Percentiles rank a stretch among this genome's conserved stretches.
Conservation (phyloP, 2,329 filamentous ascomycete genomes). For the Talaromyces atroroseus region DNA sequence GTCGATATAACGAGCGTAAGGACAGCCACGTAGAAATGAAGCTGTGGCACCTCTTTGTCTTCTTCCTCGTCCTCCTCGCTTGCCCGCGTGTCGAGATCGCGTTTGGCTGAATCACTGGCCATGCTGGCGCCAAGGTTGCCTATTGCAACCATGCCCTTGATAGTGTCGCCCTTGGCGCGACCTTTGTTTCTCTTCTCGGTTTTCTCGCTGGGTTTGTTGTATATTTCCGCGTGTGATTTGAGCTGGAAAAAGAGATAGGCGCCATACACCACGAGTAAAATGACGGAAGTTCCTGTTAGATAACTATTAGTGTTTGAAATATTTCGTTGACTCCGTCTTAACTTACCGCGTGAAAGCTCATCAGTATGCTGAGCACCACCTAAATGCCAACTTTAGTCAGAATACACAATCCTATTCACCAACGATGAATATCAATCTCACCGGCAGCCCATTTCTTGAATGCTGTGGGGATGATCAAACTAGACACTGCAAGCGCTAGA, state of each 20-base stretch:
- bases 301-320: slow-evolving; percentile 20
- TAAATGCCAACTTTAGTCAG: not conserved
- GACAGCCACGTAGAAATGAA: slow-evolving; percentile 67
- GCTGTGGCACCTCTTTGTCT: slow-evolving; percentile 62
- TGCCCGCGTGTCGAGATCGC: slow-evolving; percentile 30
- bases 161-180: slow-evolving; percentile 43
- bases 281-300: slow-evolving; percentile 55
- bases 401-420: not conserved
- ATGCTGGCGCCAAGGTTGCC: slow-evolving; percentile 48
- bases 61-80: slow-evolving; percentile 59
- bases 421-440: slow-evolving; percentile 10
- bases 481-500: slow-evolving; percentile 70
- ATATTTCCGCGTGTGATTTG: slow-evolving; percentile 74
- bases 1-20: slow-evolving; percentile 67
- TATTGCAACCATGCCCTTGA: slow-evolving; percentile 48
- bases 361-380: slow-evolving; percentile 10
- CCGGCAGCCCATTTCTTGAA: slow-evolving; percentile 58
- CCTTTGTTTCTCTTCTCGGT: slow-evolving; percentile 54
- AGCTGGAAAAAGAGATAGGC: slow-evolving; percentile 88
- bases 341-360: slow-evolving; percentile 12
- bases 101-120: slow-evolving; percentile 47
- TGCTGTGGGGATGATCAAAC: slow-evolving; percentile 83
- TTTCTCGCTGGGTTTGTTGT: slow-evolving; percentile 74
- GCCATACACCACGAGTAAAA: slow-evolving; percentile 76
- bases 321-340: not conserved